Evolutionary conservation across 495 filamentous ascomycete genomes (phyloP), one percentile per base, ranked within the genome.

Genomic region (Friedmanniomyces endolithicus): DNA sequence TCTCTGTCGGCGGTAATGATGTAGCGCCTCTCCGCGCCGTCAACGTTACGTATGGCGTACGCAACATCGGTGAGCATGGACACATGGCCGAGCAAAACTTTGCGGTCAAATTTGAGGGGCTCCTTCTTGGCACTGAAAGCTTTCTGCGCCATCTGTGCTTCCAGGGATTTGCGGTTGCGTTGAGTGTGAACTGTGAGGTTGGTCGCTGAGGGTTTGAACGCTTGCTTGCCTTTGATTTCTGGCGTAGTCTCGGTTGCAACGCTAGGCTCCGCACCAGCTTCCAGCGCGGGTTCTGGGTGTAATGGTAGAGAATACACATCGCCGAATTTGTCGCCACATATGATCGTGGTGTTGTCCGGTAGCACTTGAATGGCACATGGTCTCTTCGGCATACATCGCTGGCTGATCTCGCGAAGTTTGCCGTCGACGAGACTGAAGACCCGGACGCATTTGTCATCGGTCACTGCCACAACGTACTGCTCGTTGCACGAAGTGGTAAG

Each of bases 271-370:
- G 49, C 50, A 35, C 64, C 39, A 3, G 66, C 47, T 3, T 54
- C 58, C 16, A 62, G 43, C 11, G 72, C 65, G 0, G 51, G 35
- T 43, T 66, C 59, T n/a, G 74, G 75, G 48, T 89, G 65, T 1
- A 97, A 69, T 2, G 92, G 90, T n/a, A 98, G 67, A 6, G 84
- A 75, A 67, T 92, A 96, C 55, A 95, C 90, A 70, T 98, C 92
- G 31, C 92, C 92, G 64, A 95, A 95, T 65, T 97, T 98, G 70
- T 98, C 94, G 31, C 80, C 88, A 53, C 75, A 81, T 25, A 97
- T 68, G 55, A 97, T 86, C 2, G 76, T 86, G 2, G 70, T 70
- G 40, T 81, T 76, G 65, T 88, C 80, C 22, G 75, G 62, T 1
- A 85, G 82, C 45, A 96, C 68, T 46, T 76, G 70, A 52, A 98